Evolutionary conservation across 805 yeast genomes (phyloP).

Genomic region (Candida pseudofarinosa): DNA sequence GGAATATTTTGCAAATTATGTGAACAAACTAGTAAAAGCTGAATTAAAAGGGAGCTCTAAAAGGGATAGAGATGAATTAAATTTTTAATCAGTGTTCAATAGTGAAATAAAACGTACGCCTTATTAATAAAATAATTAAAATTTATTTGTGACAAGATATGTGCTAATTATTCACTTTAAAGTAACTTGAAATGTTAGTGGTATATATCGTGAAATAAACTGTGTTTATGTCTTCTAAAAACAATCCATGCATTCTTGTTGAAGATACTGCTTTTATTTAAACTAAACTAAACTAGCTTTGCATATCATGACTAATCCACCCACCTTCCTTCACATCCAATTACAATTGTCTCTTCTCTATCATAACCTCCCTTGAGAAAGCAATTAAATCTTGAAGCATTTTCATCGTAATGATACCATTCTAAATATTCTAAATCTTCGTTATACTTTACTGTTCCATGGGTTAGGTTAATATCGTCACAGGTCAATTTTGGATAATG

Average conservation of each 20-base stretch:
- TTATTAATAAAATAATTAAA: not conserved
- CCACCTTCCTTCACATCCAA: too few species aligned
- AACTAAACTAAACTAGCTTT: too few species aligned
- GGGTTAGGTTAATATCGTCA: constrained; percentile 46
- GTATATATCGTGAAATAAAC: too few species aligned
- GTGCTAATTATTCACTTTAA: not conserved
- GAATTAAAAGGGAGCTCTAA: constrained; percentile 37
- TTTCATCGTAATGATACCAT: constrained; percentile 58
- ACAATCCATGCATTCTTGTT: too few species aligned
- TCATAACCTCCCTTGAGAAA: constrained; percentile 7
- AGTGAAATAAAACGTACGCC: too few species aligned
- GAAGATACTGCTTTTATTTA: too few species aligned
- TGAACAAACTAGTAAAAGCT: constrained; percentile 50
- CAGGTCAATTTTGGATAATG: constrained; percentile 56
- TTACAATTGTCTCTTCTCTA: constrained; percentile 27
- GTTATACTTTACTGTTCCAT: constrained; percentile 56
- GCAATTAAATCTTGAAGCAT: constrained; percentile 9
- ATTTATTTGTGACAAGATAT: not conserved
- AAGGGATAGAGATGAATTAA: constrained; percentile 31
- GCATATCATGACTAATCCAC: too few species aligned
- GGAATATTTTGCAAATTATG: constrained; percentile 61
- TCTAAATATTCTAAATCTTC: constrained; percentile 51
- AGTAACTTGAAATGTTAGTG: too few species aligned
- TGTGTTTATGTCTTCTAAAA: too few species aligned
- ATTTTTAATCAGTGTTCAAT: constrained; percentile 25